phyloP scores from a whole-genome alignment of 2,329 filamentous ascomycete genomes.

The Parastagonospora avenae region DNA sequence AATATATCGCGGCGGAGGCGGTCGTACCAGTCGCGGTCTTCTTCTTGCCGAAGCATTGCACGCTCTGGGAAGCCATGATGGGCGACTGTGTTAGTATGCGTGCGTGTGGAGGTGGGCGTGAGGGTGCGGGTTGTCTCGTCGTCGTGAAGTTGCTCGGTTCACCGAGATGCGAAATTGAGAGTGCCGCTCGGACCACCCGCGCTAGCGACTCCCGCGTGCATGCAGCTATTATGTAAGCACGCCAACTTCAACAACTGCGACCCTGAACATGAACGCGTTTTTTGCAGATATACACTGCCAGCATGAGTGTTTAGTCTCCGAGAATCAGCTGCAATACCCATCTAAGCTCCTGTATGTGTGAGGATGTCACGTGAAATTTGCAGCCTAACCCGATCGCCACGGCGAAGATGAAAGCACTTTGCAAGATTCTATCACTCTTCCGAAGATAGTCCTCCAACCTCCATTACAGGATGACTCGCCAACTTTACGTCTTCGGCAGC shows the following conservation, averaged over 20 bases:
- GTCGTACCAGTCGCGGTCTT: conserved; percentile 57
- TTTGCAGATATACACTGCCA: too few species aligned
- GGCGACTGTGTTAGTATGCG: conserved; percentile 42
- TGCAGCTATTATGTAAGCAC: conserved; percentile 4
- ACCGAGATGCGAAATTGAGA: conserved; percentile 9
- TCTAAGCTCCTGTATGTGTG: too few species aligned
- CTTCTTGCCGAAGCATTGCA: conserved; percentile 97
- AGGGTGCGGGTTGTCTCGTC: conserved; percentile 25
- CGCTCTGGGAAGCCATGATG: conserved; percentile 52
- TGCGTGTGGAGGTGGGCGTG: conserved; percentile 37
- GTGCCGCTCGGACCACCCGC: conserved; percentile 8
- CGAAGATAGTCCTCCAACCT: too few species aligned
- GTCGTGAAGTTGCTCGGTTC: conserved; percentile 28
- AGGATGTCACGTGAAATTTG: too few species aligned
- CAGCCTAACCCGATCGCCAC: too few species aligned
- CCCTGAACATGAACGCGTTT: not conserved
- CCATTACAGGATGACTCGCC: conserved; percentile 15
- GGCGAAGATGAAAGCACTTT: too few species aligned
- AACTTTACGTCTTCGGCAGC: conserved; percentile 56
- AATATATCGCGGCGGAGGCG: conserved; percentile 1
- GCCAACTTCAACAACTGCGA: not conserved
- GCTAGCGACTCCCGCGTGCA: conserved; percentile 15
- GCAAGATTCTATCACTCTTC: too few species aligned
- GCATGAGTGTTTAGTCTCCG: not conserved
- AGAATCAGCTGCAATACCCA: not conserved